These are phyloP conservation scores for Gomphus bonarii DNA, from an alignment of 1,284 basidiomycete species.

Conservation along the genomic window DNA sequence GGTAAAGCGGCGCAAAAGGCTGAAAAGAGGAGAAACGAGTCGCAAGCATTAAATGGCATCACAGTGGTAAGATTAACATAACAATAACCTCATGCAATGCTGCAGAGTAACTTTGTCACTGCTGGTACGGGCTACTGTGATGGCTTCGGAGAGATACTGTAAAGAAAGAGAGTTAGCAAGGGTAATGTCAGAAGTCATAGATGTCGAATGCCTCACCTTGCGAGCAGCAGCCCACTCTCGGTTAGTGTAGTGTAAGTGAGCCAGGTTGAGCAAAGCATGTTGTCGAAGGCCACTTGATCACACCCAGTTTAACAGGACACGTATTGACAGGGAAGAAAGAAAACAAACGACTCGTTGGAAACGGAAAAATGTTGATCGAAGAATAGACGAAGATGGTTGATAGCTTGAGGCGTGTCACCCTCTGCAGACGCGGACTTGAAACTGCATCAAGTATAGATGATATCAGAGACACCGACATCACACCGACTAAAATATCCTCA, in stretches of 20 bases:
- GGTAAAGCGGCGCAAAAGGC: slow-evolving; percentile 61
- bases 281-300: slow-evolving; percentile 57
- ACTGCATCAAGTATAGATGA: slow-evolving; percentile 26
- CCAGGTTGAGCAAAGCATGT: slow-evolving; percentile 66
- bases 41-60: neutral
- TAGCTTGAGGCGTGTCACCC: slow-evolving; percentile 57
- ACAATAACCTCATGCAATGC: slow-evolving; percentile 59
- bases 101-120: slow-evolving; percentile 63
- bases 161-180: slow-evolving; percentile 6
- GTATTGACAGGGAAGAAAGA: neutral
- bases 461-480: neutral
- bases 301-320: neutral
- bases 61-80: neutral
- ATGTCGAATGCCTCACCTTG: slow-evolving; percentile 34
- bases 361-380: slow-evolving; percentile 78
- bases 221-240: slow-evolving; percentile 56
- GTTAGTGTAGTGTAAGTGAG: slow-evolving; percentile 62
- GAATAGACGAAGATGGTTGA: slow-evolving; percentile 61
- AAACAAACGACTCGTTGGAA: slow-evolving; percentile 60
- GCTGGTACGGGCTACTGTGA: slow-evolving; percentile 58
- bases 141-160: slow-evolving; percentile 64
- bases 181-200: neutral
- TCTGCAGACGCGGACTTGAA: slow-evolving; percentile 51
- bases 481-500: neutral
- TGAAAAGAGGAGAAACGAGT: slow-evolving; percentile 21